Base-by-base conservation (phyloP, 2,329 filamentous ascomycete genomes). In the Colletotrichum cordylinicola region DNA sequence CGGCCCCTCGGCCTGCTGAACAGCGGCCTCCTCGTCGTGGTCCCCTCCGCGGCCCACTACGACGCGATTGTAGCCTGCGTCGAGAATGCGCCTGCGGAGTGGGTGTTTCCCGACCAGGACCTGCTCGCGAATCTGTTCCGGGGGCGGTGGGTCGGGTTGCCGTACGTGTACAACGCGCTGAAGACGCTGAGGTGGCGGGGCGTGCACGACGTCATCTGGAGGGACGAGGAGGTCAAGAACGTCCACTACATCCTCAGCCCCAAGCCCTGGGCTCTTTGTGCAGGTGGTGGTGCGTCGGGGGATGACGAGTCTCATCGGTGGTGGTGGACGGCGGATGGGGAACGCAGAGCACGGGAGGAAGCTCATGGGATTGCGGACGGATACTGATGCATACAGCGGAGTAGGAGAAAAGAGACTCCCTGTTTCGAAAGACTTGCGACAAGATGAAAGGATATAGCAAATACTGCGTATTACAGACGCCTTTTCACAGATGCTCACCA, bases 151-250 rank as follows among this genome's bases (percentile, higher is more conserved):
- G 88, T 90, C 10, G 81, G 88, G 4, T 84, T 93, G 78, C 90
- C 90, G 2, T 92, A 92, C 78, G 84, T 88, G 13, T 93, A 92
- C 81, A 93, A 93, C 77, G 91, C 90, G 12, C 86, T 93, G 75
- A 92, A 92, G 87, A 92, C 91, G 15, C 75, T 93, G 84, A 83
- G 89, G 16, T 87, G 87, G 55, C 24, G 29, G 27, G 55, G 55
- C 55, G 55, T 60, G 24, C 55, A 60, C 1, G 55, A 60, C 1
- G 24, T 31, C 2, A 60, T 60, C 15, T 60, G 55, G 55, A 16
- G 55, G 10, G 55, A 60, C 1, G 55, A 31, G 24, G 55, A 60
- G 6, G 55, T 60, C 15, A 60, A 60, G 55, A 60, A 60, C 4
- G 55, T 60, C 2, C 27, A 60, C 16, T 31, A 60, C 27, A 60